A percentile compares a stretch with the other conserved stretches of the same genome.
Conservation (phyloP, 768 basidiomycete genomes). For the Saitozyma sp. region DNA sequence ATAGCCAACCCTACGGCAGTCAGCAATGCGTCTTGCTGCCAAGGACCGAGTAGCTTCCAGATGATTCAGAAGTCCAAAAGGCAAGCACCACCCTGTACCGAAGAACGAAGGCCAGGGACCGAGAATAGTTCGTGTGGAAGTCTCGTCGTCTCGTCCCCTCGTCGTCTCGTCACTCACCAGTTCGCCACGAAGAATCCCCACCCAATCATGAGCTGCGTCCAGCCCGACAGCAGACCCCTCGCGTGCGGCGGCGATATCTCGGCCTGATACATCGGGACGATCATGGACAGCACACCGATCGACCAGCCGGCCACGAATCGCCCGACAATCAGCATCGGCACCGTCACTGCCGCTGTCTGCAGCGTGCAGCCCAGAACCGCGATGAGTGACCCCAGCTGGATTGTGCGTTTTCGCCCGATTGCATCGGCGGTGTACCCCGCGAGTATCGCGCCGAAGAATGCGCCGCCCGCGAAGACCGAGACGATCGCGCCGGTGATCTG, state of each 20-base stretch:
- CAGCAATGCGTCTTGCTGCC: neutral
- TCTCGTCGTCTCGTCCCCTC: too few relatives aligned
- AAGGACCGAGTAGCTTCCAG: neutral
- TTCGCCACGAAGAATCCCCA: constrained; percentile 65
- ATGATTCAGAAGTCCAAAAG: too few relatives aligned
- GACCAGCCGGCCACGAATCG: constrained; percentile 43
- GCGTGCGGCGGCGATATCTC: constrained; percentile 66
- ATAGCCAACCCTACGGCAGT: constrained; percentile 59
- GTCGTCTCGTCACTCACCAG: constrained; percentile 45
- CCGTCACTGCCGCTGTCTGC: constrained; percentile 64
- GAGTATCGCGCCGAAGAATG: constrained; percentile 56
- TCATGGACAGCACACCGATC: constrained; percentile 43
- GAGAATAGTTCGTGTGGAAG: too few relatives aligned
- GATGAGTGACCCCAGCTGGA: constrained; percentile 55
- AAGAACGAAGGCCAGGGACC: too few relatives aligned
- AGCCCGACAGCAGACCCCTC: constrained; percentile 66
- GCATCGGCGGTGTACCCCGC: constrained; percentile 61
- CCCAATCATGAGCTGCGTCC: constrained; percentile 64
- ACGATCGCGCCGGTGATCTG: constrained; percentile 62
- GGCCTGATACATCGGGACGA: constrained; percentile 59
- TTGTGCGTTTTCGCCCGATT: constrained; percentile 60
- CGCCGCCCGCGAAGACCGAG: constrained; percentile 61
- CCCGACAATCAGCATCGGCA: constrained; percentile 56
- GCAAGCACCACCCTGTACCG: too few relatives aligned
- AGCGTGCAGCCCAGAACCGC: constrained; percentile 58